phyloP scores from a whole-genome alignment of 2,329 filamentous ascomycete genomes.

The Phoma sp. region DNA sequence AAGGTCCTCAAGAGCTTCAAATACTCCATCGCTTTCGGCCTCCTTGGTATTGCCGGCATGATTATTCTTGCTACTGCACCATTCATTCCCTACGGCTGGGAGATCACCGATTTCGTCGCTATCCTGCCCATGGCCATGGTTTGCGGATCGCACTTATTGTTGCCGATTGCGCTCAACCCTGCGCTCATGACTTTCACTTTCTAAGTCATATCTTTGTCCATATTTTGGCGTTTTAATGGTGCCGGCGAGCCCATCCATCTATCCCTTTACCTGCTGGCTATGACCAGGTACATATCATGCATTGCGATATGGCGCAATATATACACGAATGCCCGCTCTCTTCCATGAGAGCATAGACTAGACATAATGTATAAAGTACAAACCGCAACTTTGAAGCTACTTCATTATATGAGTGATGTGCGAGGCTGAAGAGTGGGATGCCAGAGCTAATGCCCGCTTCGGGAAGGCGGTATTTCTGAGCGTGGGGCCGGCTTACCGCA shows the following conservation, averaged over 20 bases:
- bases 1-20: slow-evolving; percentile 81
- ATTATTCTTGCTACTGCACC: slow-evolving; percentile 68
- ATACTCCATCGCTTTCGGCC: slow-evolving; percentile 71
- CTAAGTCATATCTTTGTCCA: slow-evolving; percentile 51
- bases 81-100: slow-evolving; percentile 68
- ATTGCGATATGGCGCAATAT: slow-evolving; percentile 1
- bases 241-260: slow-evolving; percentile 14
- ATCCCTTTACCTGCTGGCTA: not conserved
- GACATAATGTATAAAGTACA: slow-evolving; percentile 16
- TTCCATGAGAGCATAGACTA: slow-evolving; percentile 6
- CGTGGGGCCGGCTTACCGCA: slow-evolving; percentile 16
- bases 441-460: slow-evolving; percentile 5
- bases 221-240: slow-evolving; percentile 1
- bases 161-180: slow-evolving; percentile 76
- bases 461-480: slow-evolving; percentile 18
- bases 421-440: slow-evolving; percentile 14
- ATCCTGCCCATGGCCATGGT: slow-evolving; percentile 80
- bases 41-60: slow-evolving; percentile 67
- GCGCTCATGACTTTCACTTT: slow-evolving; percentile 80
- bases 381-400: not conserved
- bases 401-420: not conserved
- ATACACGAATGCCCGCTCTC: not conserved
- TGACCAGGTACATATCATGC: slow-evolving; percentile 12
- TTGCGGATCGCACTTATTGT: slow-evolving; percentile 70
- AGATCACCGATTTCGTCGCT: slow-evolving; percentile 63